A percentile compares a stretch with the other conserved stretches of the same genome.
Conservation (phyloP, 2,329 filamentous ascomycete species). For the Ceratocystiopsis brevicomis region DNA sequence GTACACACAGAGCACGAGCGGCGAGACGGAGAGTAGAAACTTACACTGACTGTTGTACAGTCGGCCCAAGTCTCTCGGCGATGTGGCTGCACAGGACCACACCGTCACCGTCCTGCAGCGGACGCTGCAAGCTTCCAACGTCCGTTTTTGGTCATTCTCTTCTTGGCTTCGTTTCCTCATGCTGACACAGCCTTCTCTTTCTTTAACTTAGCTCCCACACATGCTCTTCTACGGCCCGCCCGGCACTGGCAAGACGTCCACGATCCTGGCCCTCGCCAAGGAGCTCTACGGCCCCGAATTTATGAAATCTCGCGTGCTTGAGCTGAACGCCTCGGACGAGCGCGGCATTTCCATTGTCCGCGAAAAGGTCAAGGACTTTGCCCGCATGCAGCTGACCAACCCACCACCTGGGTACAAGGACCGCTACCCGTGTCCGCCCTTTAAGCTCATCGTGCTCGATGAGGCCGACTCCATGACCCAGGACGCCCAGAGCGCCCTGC, state of each 20-base stretch:
- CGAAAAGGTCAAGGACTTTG: slow-evolving; percentile 97
- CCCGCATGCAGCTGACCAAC: slow-evolving; percentile 80
- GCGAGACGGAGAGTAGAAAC: background rate
- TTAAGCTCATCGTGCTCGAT: slow-evolving; percentile 97
- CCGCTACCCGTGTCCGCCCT: slow-evolving; percentile 82
- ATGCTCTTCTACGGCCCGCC: slow-evolving; percentile 99
- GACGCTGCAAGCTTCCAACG: slow-evolving; percentile 86
- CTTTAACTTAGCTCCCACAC: slow-evolving; percentile 71
- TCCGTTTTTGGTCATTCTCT: slow-evolving; percentile 17
- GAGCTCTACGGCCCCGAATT: slow-evolving; percentile 93
- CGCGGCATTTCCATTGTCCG: slow-evolving; percentile 93
- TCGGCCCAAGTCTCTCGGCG: slow-evolving; percentile 78
- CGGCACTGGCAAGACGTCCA: slow-evolving; percentile 94
- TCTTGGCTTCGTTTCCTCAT: background rate
- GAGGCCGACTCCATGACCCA: slow-evolving; percentile 99
- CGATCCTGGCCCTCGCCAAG: slow-evolving; percentile 89
- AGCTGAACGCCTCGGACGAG: slow-evolving; percentile 97
- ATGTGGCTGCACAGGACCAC: slow-evolving; percentile 95
- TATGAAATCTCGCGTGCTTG: slow-evolving; percentile 84
- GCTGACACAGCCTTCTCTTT: background rate
- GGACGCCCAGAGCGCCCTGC: slow-evolving; percentile 81
- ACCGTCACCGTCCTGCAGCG: slow-evolving; percentile 83
- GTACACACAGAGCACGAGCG: slow-evolving; percentile 9
- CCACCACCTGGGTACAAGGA: slow-evolving; percentile 48
- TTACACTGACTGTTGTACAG: slow-evolving; percentile 28